Conservation (phyloP, 2,329 filamentous ascomycete genomes). For the Trichophyton schoenleinii region DNA sequence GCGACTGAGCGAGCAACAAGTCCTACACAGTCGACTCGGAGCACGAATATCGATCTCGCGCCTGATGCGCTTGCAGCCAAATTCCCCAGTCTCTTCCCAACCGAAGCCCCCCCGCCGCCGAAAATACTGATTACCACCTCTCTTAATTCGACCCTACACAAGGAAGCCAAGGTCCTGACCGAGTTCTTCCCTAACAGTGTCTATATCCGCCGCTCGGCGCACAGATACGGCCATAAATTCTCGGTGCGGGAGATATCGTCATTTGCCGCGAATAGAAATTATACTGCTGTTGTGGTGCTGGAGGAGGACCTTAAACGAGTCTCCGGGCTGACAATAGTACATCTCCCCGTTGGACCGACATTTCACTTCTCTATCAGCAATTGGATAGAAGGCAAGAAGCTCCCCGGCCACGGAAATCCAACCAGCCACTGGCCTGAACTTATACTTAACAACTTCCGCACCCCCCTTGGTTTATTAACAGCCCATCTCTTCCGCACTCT, state of each 20-base stretch:
- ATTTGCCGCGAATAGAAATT: conserved; percentile 70
- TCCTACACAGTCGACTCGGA: conserved; percentile 42
- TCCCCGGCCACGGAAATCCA: conserved; percentile 81
- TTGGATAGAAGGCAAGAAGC: conserved; percentile 75
- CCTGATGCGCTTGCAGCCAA: conserved; percentile 49
- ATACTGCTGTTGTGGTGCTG: conserved; percentile 70
- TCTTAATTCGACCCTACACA: conserved; percentile 76
- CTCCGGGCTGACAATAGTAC: conserved; percentile 68
- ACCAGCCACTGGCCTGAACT: conserved; percentile 86
- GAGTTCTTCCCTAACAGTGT: conserved; percentile 65
- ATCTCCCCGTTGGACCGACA: conserved; percentile 73
- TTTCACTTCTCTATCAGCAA: conserved; percentile 87
- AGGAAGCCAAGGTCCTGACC: conserved; percentile 65
- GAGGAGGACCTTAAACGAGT: conserved; percentile 83
- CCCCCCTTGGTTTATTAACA: conserved; percentile 75
- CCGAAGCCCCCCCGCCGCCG: conserved; percentile 45
- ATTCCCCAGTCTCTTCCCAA: conserved; percentile 48
- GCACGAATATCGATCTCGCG: conserved; percentile 47
- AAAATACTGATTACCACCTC: conserved; percentile 89
- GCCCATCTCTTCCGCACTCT: conserved; percentile 71
- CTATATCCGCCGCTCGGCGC: conserved; percentile 75
- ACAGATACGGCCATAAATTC: conserved; percentile 81
- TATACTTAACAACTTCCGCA: conserved; percentile 87
- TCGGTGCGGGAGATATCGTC: conserved; percentile 78
- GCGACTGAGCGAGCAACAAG: conserved; percentile 41